These are phyloP conservation scores for Sporothrix protearum DNA, from an alignment of 2,329 filamentous ascomycete species.

Conservation along the genomic window DNA sequence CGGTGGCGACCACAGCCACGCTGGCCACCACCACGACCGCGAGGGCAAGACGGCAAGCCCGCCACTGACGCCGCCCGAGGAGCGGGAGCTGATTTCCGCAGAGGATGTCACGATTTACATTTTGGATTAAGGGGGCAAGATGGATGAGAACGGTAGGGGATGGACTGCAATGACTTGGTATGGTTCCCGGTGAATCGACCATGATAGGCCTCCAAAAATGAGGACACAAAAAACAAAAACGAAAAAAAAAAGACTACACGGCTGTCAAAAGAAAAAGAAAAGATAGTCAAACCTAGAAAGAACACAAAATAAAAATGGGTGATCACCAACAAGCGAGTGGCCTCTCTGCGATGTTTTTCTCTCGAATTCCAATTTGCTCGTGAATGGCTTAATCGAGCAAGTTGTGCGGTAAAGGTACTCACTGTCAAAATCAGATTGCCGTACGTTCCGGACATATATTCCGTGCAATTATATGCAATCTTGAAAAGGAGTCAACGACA, in stretches of 20 bases:
- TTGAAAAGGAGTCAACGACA: too few relatives aligned
- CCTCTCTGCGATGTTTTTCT: neutral
- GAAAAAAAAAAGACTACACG: too few relatives aligned
- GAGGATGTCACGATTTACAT: constrained; percentile 18
- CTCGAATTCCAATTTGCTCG: too few relatives aligned
- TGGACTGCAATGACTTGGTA: neutral
- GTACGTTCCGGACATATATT: neutral
- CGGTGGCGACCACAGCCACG: neutral
- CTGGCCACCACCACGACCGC: neutral
- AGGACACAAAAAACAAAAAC: neutral
- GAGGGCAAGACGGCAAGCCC: neutral
- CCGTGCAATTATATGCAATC: neutral
- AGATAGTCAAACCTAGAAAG: neutral
- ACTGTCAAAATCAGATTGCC: neutral
- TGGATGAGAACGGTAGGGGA: too few relatives aligned
- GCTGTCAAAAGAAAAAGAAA: neutral
- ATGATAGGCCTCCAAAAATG: neutral
- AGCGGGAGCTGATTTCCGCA: constrained; percentile 6
- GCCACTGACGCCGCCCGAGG: constrained; percentile 15
- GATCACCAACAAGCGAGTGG: neutral
- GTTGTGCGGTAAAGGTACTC: neutral
- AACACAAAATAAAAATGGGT: constrained; percentile 1
- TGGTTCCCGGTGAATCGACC: neutral
- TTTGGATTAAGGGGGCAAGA: neutral
- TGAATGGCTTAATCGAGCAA: neutral